These are phyloP conservation scores for Nymphaea thermarum DNA, from an alignment of 164 flowering plant genomes.

Conservation along the genomic window DNA sequence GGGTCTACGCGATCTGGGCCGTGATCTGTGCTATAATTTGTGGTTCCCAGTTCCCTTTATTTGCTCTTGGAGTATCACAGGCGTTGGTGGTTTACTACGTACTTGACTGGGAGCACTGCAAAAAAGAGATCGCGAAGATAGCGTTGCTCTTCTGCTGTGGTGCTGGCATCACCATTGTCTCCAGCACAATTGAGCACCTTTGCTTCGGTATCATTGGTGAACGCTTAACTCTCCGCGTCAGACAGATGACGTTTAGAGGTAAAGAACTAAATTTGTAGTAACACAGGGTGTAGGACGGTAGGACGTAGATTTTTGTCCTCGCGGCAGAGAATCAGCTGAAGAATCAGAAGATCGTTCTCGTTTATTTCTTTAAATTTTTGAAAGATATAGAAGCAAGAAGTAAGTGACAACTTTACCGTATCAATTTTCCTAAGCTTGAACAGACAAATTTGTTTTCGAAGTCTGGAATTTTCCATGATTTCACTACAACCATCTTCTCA, in stretches of 20 bases:
- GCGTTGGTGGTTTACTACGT: slow-evolving; percentile 76
- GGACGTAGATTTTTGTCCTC: too few species aligned
- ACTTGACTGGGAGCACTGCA: slow-evolving; percentile 85
- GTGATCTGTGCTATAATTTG: slow-evolving; percentile 50
- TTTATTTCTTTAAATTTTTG: too few species aligned
- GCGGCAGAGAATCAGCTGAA: too few species aligned
- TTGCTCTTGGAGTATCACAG: slow-evolving; percentile 87
- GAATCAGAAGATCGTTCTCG: too few species aligned
- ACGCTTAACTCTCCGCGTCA: slow-evolving; percentile 77
- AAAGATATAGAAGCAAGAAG: too few species aligned
- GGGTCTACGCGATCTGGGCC: slow-evolving; percentile 59
- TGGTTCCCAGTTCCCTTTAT: slow-evolving; percentile 95
- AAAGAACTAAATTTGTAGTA: slow-evolving; percentile 1
- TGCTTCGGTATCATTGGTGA: slow-evolving; percentile 91
- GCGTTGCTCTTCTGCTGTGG: slow-evolving; percentile 61
- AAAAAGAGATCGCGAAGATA: slow-evolving; percentile 56
- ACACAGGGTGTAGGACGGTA: too few species aligned
- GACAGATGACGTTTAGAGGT: slow-evolving; percentile 89
- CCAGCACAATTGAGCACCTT: slow-evolving; percentile 55
- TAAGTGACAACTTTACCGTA: too few species aligned
- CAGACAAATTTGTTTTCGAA: too few species aligned
- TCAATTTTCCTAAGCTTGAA: too few species aligned
- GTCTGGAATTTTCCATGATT: too few species aligned
- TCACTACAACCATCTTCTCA: too few species aligned
- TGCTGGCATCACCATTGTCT: slow-evolving; percentile 47